phyloP scores from a whole-genome alignment of 2,329 filamentous ascomycete genomes.

The Xylaria sp. region DNA sequence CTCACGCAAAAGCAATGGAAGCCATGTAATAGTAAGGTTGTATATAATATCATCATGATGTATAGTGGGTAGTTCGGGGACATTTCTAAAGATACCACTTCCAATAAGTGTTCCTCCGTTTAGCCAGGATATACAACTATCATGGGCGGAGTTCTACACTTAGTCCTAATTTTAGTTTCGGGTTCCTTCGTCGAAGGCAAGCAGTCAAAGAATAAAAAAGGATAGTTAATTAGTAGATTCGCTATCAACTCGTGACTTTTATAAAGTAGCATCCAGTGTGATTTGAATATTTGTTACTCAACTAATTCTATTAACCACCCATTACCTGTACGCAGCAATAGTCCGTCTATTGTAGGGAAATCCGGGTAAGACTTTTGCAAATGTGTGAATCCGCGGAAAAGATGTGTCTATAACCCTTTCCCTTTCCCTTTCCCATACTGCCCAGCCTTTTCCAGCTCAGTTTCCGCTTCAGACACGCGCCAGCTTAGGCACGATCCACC shows the following conservation, averaged over 20 bases:
- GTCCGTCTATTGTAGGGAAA: neutral
- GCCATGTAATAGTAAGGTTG: slow-evolving; percentile 15
- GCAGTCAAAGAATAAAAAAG: too few relatives aligned
- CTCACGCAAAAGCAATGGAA: neutral
- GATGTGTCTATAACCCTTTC: neutral
- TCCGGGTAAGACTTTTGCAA: neutral
- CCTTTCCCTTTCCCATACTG: neutral
- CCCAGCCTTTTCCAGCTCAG: neutral
- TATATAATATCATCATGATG: slow-evolving; percentile 7
- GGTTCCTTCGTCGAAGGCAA: neutral
- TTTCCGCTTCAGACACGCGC: slow-evolving; percentile 35
- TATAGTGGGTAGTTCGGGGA: neutral
- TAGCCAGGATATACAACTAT: neutral
- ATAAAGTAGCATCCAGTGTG: neutral
- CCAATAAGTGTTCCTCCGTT: neutral
- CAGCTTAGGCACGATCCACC: slow-evolving; percentile 71
- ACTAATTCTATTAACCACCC: neutral
- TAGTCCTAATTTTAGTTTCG: neutral
- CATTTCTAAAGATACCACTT: slow-evolving; percentile 8
- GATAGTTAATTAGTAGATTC: neutral
- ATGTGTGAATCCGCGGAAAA: neutral
- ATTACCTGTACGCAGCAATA: neutral
- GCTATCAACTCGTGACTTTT: neutral
- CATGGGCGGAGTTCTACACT: neutral
- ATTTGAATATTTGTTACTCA: neutral